Base-by-base conservation (phyloP, 768 basidiomycete genomes). In the Suillus discolor region DNA sequence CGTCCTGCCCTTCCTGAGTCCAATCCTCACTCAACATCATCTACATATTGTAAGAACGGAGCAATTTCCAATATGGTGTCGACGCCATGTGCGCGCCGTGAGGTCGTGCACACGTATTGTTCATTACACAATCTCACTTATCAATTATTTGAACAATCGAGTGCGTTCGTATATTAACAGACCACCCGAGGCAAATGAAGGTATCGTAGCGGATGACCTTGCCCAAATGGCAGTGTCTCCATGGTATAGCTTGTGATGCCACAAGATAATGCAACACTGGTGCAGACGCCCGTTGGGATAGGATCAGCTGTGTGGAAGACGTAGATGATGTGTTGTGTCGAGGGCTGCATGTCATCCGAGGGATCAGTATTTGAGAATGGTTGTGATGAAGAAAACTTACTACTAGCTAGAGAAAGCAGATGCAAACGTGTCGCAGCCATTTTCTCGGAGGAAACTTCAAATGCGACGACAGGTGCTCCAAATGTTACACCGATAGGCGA, bases 251-350 rank as follows among this genome's bases (percentile, higher is more conserved):
- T 96, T 0, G 81, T 94, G 44, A 93, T 84, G 18, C 89, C 87
- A 75, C 97, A 99, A 0, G 85, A 77, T 0, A 91, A 96, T 11
- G 85, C 80, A 1, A 91, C 81, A 15, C 94, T 94, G 15, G 81
- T 95, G 71, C 94, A 96, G 0, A 83, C 83, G 1, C 92, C 93
- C 86, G 92, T 92, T 4, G 96, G 86, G 42, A 98, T 93, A 0
- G 96, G 96, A 81, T 99, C 97, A 25, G 91, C 96, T 1, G 92
- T 98, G 73, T 98, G 91, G 72, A 92, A 97, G 8, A 98, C 83
- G 71, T 98, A 94, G 0, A 90, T 95, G 51, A 97, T 82, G 68
- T 93, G 91, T 4, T 88, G 85, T 0, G 83, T 82, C 2, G 89
- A 88, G 0, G 89, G 90, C 90, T 92, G 70, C n/a, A 36, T 4